Base-by-base conservation (phyloP, 225 moss, liverwort and hornwort species). In the Sphagnum tenellum region DNA sequence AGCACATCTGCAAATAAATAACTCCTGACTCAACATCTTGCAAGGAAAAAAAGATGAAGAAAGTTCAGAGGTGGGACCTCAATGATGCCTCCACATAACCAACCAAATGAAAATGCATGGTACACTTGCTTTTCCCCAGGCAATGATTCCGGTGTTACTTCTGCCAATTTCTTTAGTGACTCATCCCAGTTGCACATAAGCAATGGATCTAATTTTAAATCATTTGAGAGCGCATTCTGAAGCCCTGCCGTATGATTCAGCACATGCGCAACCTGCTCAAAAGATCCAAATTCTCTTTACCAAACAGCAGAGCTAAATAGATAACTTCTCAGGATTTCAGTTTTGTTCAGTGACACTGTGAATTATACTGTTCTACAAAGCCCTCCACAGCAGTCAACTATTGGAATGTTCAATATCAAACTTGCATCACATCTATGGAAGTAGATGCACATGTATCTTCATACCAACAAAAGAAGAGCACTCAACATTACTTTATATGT, bases 231-330 rank as follows among this genome's bases (percentile, higher is more conserved):
- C 9, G 89, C 95, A 78, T 73, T 89, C 66, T 90, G 89, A 65
- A 96, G 80, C 62, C 95, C 95, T 59, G 95, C 82, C n/a, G 92
- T 96, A 69, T 96, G 95, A 76, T 96, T 96, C 66, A 96, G 75
- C 63, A 96, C 95, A 68, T 96, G 82, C 50, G 95, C 89, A 65
- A 96, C 92, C 95, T 95, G 68, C 72, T 52, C 52, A 52, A 6
- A 52, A 52, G 6, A 5, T 52, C 9, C 52, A 52, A 29, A 29
- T 29, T 29, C 29, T 29, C 29, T 29, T 29, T 29, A 29, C 29
- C 29, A 29, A 29, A 29, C 29, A 29, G 29, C 29, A 29, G 29
- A 29, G 29, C 29, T 29, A 29, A 29, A 29, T 29, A 29, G 29
- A 29, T 29, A 29, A 29, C 29, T 29, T 29, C 29, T 29, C 29